These are phyloP conservation scores for Fusarium tjaetaba DNA, from an alignment of 2,329 filamentous ascomycete species.

Conservation along the genomic window DNA sequence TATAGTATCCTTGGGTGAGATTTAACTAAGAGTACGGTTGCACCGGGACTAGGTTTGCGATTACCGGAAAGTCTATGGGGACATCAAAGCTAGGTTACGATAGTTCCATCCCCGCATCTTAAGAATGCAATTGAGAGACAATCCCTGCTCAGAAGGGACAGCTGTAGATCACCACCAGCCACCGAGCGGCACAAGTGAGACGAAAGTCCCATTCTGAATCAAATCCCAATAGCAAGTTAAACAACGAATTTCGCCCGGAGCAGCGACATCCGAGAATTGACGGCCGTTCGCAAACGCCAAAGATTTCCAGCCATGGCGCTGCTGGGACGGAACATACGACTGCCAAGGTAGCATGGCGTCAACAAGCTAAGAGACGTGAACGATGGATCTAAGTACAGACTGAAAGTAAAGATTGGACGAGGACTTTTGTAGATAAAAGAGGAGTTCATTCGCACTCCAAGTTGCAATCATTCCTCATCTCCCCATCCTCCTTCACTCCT, in stretches of 20 bases:
- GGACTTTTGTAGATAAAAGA: not conserved
- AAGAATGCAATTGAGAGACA: not conserved
- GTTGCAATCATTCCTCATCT: not conserved
- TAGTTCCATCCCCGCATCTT: not conserved
- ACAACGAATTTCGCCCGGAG: not conserved
- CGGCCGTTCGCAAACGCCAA: not conserved
- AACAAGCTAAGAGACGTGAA: no score
- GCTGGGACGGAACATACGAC: not conserved
- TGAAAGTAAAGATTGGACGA: not conserved
- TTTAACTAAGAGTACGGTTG: rapidly evolving
- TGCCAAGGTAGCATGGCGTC: not conserved
- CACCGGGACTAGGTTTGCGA: not conserved
- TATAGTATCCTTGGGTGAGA: no score
- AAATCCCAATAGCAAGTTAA: not conserved
- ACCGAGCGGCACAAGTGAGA: not conserved
- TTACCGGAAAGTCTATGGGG: not conserved
- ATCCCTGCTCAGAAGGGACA: not conserved
- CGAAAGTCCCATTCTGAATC: not conserved
- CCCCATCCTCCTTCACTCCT: not conserved
- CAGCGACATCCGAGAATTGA: not conserved
- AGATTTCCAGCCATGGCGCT: not conserved
- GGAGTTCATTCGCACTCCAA: not conserved
- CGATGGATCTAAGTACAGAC: not conserved
- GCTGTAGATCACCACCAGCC: not conserved
- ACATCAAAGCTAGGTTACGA: not conserved